Evolutionary conservation across 2,329 filamentous ascomycete species (phyloP).

Genomic region (Pseudogymnoascus sp.): DNA sequence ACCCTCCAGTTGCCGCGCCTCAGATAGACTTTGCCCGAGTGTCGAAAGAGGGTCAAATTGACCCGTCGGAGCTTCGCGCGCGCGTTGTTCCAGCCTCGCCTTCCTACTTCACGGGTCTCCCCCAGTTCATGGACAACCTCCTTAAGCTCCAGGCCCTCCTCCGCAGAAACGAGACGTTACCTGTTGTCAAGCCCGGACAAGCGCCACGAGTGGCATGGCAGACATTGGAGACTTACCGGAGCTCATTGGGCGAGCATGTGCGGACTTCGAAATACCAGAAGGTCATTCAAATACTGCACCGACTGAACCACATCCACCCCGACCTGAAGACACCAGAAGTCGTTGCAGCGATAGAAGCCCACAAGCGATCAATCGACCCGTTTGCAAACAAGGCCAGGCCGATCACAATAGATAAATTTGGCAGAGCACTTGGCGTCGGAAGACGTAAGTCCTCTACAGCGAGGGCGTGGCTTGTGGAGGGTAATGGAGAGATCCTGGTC

Average conservation of each 20-base stretch:
- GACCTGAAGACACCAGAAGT: constrained; percentile 66
- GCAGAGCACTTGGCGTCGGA: constrained; percentile 72
- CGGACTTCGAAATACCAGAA: constrained; percentile 71
- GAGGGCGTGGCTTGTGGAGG: constrained; percentile 82
- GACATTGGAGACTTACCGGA: constrained; percentile 67
- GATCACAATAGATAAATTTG: constrained; percentile 65
- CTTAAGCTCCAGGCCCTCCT: constrained; percentile 66
- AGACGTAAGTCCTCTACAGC: constrained; percentile 83
- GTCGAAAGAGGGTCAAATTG: constrained; percentile 23
- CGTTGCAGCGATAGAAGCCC: constrained; percentile 53
- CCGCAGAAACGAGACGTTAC: constrained; percentile 65
- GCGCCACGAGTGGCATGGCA: constrained; percentile 74
- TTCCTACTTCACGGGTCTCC: constrained; percentile 89
- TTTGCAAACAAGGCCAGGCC: constrained; percentile 56
- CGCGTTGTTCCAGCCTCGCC: constrained; percentile 77
- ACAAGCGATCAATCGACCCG: constrained; percentile 68
- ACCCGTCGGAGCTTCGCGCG: constrained; percentile 40
- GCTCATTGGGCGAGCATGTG: constrained; percentile 62
- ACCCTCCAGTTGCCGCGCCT: constrained; percentile 35
- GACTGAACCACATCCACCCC: constrained; percentile 79
- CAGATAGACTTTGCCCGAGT: constrained; percentile 34
- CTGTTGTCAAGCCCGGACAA: constrained; percentile 56
- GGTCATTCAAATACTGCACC: constrained; percentile 67
- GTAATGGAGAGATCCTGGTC: constrained; percentile 79
- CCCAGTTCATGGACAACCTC: constrained; percentile 78